Evolutionary conservation across 2,329 filamentous ascomycete genomes (phyloP).

Genomic region (Botrytis hyacinthi): DNA sequence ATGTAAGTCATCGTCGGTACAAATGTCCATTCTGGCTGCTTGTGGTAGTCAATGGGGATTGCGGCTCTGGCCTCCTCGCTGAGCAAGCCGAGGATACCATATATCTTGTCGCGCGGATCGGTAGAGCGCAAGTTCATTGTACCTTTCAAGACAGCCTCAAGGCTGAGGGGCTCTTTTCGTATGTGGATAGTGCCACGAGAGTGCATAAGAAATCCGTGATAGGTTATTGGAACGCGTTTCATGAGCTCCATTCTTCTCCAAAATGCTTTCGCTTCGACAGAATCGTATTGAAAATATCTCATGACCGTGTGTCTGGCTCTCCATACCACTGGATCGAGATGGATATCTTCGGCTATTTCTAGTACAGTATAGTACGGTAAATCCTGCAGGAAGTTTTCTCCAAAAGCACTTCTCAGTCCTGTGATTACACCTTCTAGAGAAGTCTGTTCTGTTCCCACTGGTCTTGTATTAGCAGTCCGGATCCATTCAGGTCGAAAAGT

Average conservation of each 20-base stretch:
- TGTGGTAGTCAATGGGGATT: constrained; percentile 19
- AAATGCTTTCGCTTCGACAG: constrained; percentile 14
- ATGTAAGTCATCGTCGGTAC: constrained; percentile 19
- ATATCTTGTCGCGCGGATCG: constrained; percentile 22
- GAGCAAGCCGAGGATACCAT: constrained; percentile 20
- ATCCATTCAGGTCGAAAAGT: constrained; percentile 15
- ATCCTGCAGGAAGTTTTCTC: neutral
- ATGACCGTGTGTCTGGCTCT: constrained; percentile 10
- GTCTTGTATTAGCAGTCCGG: neutral
- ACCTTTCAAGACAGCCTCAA: constrained; percentile 12
- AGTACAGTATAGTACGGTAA: neutral
- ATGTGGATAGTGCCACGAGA: constrained; percentile 16
- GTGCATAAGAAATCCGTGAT: constrained; percentile 20
- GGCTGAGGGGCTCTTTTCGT: neutral
- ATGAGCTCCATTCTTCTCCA: constrained; percentile 20
- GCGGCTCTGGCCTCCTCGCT: constrained; percentile 8
- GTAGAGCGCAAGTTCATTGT: constrained; percentile 22
- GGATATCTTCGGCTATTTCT: neutral
- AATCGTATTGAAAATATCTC: constrained; percentile 14
- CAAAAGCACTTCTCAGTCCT: neutral
- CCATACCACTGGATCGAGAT: constrained; percentile 3
- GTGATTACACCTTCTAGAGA: neutral
- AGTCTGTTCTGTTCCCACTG: neutral
- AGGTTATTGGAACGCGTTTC: constrained; percentile 13
- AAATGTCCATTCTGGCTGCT: constrained; percentile 18